These are phyloP conservation scores for Mortierella hygrophila DNA, from an alignment of 192 early-diverging fungal species.

Conservation along the genomic window DNA sequence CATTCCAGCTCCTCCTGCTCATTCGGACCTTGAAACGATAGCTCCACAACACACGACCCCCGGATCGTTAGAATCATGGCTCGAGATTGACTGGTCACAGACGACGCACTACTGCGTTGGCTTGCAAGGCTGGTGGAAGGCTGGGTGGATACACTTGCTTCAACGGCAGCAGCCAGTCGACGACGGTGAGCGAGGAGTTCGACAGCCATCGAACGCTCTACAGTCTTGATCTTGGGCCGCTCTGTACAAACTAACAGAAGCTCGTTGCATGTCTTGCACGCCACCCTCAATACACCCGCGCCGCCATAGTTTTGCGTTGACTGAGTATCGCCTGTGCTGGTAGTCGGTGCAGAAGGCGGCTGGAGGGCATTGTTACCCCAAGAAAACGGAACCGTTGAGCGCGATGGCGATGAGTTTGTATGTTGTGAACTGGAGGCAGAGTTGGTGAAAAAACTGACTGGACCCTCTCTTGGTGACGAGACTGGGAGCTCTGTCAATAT, in stretches of 20 bases:
- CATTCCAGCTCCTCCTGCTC: conserved; percentile 22
- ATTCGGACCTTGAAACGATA: background rate
- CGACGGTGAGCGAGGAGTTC: conserved; percentile 10
- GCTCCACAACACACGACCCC: conserved; percentile 10
- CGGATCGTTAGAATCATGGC: conserved; percentile 14
- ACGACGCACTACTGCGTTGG: background rate
- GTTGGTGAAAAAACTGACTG: background rate
- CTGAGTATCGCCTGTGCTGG: background rate
- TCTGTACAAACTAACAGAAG: conserved; percentile 9
- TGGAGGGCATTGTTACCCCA: background rate
- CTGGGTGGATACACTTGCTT: background rate
- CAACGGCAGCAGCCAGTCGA: background rate
- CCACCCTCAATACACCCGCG: background rate
- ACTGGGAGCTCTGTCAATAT: background rate
- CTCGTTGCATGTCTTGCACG: conserved; percentile 22
- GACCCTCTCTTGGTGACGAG: background rate
- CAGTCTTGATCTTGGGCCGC: conserved; percentile 20
- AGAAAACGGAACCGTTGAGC: background rate
- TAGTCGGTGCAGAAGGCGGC: background rate
- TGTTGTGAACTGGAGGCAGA: background rate
- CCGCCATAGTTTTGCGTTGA: background rate
- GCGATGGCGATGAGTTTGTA: background rate
- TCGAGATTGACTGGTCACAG: background rate
- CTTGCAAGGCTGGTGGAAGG: background rate
- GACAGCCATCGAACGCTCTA: conserved; percentile 24